These are phyloP conservation scores for Fusarium austroafricanum DNA, from an alignment of 2,329 filamentous ascomycete genomes.

Conservation along the genomic window DNA sequence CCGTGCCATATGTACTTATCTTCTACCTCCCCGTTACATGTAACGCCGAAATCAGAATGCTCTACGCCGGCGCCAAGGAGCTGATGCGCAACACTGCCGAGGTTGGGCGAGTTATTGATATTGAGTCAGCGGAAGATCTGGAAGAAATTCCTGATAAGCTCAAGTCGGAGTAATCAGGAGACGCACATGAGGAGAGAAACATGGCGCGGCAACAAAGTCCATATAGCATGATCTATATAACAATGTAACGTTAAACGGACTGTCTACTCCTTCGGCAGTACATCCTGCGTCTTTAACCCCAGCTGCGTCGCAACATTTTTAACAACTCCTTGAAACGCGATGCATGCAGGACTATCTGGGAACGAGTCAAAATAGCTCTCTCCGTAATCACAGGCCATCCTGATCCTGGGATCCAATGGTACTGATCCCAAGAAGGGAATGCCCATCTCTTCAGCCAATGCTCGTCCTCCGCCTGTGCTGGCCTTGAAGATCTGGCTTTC, in stretches of 20 bases:
- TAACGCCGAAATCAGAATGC: slow-evolving; percentile 88
- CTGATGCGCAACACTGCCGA: slow-evolving; percentile 93
- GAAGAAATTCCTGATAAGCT: slow-evolving; percentile 80
- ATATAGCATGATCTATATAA: slow-evolving; percentile 38
- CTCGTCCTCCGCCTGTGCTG: slow-evolving; percentile 87
- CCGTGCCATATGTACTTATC: slow-evolving; percentile 92
- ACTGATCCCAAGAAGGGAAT: slow-evolving; percentile 92
- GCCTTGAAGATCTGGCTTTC: slow-evolving; percentile 88
- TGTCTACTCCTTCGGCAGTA: slow-evolving; percentile 55
- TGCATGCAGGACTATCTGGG: slow-evolving; percentile 90
- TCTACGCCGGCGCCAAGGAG: slow-evolving; percentile 96
- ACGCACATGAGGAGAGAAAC: background rate
- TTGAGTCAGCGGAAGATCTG: slow-evolving; percentile 83
- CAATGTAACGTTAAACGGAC: slow-evolving; percentile 13
- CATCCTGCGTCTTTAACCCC: slow-evolving; percentile 68
- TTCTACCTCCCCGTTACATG: slow-evolving; percentile 95
- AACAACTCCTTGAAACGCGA: slow-evolving; percentile 84
- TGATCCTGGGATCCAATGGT: slow-evolving; percentile 91
- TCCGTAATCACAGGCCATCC: slow-evolving; percentile 96
- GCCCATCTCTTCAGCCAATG: slow-evolving; percentile 84
- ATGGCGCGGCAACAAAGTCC: slow-evolving; percentile 1
- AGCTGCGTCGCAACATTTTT: slow-evolving; percentile 74
- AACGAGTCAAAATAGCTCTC: slow-evolving; percentile 97
- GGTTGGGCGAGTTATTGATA: slow-evolving; percentile 87
- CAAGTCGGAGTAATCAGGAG: slow-evolving; percentile 28